These are phyloP conservation scores for Golubevia sp. DNA, from an alignment of 1,284 basidiomycete species.

Conservation along the genomic window DNA sequence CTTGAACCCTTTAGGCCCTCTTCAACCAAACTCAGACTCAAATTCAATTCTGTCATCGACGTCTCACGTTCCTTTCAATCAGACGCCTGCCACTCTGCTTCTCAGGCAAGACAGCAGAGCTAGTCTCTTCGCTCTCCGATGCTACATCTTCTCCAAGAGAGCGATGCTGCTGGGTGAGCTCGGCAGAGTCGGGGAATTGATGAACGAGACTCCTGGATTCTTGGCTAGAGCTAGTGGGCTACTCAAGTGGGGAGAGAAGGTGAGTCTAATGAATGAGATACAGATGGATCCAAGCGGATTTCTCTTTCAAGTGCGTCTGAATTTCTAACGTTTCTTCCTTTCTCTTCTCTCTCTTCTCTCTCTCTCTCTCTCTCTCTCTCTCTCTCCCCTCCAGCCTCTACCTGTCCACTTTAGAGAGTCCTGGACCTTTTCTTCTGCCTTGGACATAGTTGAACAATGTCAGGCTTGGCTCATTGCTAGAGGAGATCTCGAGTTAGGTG, in stretches of 20 bases:
- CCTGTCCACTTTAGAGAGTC: constrained; percentile 31
- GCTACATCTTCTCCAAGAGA: constrained; percentile 50
- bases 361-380: not conserved
- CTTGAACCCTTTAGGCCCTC: not conserved
- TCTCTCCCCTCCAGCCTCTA: constrained; percentile 13
- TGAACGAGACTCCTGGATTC: constrained; percentile 45
- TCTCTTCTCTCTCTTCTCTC: no score
- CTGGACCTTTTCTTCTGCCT: constrained; percentile 49
- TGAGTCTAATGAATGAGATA: constrained; percentile 7
- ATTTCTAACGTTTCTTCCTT: not conserved
- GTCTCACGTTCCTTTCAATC: not conserved
- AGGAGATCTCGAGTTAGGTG: constrained; percentile 10
- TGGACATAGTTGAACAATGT: constrained; percentile 57
- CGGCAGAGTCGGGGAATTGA: constrained; percentile 43
- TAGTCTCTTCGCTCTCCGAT: constrained; percentile 49
- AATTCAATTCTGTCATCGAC: not conserved
- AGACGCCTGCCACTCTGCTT: constrained; percentile 18
- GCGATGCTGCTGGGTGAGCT: constrained; percentile 42
- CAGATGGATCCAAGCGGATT: not conserved
- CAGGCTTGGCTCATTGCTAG: constrained; percentile 51
- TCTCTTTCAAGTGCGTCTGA: not conserved
- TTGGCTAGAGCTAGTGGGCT: constrained; percentile 30
- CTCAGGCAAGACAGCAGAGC: constrained; percentile 22
- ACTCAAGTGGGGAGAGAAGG: constrained; percentile 17
- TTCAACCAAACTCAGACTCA: constrained; percentile 1